These are phyloP conservation scores for Dactylellina sp. DNA, from an alignment of 2,329 filamentous ascomycete genomes.

Conservation along the genomic window DNA sequence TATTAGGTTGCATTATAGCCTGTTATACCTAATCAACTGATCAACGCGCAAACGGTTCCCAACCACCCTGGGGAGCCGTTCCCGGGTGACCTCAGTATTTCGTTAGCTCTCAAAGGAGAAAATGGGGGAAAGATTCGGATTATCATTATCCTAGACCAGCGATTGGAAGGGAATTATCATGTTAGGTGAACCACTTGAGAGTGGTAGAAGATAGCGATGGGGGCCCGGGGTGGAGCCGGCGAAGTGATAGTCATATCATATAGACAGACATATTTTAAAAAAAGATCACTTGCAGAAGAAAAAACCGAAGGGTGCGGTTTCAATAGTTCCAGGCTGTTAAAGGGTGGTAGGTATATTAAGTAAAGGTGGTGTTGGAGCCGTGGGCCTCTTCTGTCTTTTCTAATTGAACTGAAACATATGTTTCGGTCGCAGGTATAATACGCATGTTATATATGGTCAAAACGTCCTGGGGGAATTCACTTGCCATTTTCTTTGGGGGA, in stretches of 20 bases:
- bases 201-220: not conserved
- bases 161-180: not conserved
- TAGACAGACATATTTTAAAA: not conserved
- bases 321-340: constrained; percentile 12
- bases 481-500: too few relatives aligned
- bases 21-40: constrained; percentile 16
- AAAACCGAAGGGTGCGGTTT: constrained; percentile 18
- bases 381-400: constrained; percentile 6
- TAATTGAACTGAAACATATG: constrained; percentile 47
- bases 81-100: constrained; percentile 4
- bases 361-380: too few relatives aligned
- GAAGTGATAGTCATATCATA: constrained; percentile 25
- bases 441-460: constrained; percentile 31
- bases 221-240: constrained; percentile 18
- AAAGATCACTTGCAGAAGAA: constrained; percentile 12
- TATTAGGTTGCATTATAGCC: constrained; percentile 38
- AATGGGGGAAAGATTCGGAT: constrained; percentile 8
- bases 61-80: constrained; percentile 5
- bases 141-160: not conserved
- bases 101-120: not conserved
- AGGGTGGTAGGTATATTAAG: constrained; percentile 10
- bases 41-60: constrained; percentile 3
- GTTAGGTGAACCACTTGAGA: not conserved
- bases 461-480: constrained; percentile 1
- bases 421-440: constrained; percentile 40